These are phyloP conservation scores for Fusarium udum DNA, from an alignment of 2,329 filamentous ascomycete genomes.

Conservation along the genomic window DNA sequence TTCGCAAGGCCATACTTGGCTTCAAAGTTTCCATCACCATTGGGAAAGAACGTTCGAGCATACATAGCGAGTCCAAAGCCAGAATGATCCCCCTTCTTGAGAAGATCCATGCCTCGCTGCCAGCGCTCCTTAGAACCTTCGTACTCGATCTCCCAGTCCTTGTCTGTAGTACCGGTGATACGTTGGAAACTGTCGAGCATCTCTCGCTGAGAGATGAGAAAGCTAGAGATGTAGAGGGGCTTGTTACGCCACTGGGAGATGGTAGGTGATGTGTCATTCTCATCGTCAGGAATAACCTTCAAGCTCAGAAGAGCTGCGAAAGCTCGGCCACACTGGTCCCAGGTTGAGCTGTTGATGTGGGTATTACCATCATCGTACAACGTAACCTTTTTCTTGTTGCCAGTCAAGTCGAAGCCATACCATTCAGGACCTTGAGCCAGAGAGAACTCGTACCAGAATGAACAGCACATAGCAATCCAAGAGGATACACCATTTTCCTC, in stretches of 20 bases:
- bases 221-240: slow-evolving; percentile 62
- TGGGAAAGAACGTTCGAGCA: slow-evolving; percentile 61
- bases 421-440: slow-evolving; percentile 50
- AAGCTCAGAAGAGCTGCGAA: slow-evolving; percentile 60
- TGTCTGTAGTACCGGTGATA: slow-evolving; percentile 64
- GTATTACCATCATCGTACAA: slow-evolving; percentile 67
- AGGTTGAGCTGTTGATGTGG: slow-evolving; percentile 67
- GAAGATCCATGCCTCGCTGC: slow-evolving; percentile 54
- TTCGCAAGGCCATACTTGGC: slow-evolving; percentile 56
- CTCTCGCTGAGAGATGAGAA: slow-evolving; percentile 68
- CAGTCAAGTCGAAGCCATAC: slow-evolving; percentile 60
- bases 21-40: slow-evolving; percentile 53
- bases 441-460: slow-evolving; percentile 66
- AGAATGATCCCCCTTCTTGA: slow-evolving; percentile 52
- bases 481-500: slow-evolving; percentile 51
- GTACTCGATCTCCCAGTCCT: slow-evolving; percentile 59
- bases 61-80: slow-evolving; percentile 65
- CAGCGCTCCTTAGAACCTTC: slow-evolving; percentile 60
- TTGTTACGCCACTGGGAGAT: slow-evolving; percentile 53
- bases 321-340: slow-evolving; percentile 65
- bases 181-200: slow-evolving; percentile 70
- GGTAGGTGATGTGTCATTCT: slow-evolving; percentile 46
- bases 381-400: slow-evolving; percentile 50
- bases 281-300: slow-evolving; percentile 55
- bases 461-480: slow-evolving; percentile 63